Conservation (phyloP, 768 basidiomycete genomes). For the Nevesoporus exiguus region DNA sequence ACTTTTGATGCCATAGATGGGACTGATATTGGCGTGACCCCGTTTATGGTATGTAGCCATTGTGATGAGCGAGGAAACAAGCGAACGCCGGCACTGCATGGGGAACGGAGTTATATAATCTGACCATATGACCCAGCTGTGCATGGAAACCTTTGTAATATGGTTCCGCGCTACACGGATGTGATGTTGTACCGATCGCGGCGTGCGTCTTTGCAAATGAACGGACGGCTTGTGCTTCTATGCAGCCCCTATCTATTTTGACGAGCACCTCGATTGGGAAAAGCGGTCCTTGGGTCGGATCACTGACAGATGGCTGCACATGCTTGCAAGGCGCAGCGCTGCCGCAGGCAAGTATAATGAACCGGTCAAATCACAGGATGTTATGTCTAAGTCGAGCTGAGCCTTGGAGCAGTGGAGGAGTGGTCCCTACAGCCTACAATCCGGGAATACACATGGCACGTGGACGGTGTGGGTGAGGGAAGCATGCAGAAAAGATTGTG, state of each 20-base stretch:
- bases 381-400: background rate
- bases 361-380: background rate
- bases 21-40: conserved; percentile 1
- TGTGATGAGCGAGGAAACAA: too few relatives aligned
- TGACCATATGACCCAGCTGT: background rate
- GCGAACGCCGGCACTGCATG: background rate
- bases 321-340: background rate
- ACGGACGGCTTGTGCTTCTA: background rate
- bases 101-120: background rate
- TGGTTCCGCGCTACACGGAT: background rate
- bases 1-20: background rate
- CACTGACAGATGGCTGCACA: conserved; percentile 1
- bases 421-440: background rate
- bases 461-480: too few relatives aligned
- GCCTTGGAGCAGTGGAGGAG: background rate
- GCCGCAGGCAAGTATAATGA: background rate
- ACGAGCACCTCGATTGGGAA: background rate
- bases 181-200: background rate
- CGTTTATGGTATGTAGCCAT: background rate
- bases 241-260: background rate
- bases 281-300: background rate
- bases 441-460: too few relatives aligned
- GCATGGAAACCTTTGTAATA: background rate
- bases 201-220: background rate
- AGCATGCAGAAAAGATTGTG: too few relatives aligned